Evolutionary conservation across 2,329 filamentous ascomycete species (phyloP).

Genomic region (Pyricularia pennisetigena): DNA sequence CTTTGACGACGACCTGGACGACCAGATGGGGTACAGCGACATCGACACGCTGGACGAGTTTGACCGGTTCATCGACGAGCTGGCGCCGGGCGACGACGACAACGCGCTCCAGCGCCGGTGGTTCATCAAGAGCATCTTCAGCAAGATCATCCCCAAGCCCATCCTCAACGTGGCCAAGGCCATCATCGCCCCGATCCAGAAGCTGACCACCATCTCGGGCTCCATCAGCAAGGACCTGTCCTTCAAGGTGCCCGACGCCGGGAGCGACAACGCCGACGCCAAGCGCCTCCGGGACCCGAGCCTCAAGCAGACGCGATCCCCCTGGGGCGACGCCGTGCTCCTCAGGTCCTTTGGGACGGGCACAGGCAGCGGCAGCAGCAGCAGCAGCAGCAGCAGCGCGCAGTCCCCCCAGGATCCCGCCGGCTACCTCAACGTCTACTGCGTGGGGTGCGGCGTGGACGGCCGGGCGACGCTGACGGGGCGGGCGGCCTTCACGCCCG

Average conservation of each 20-base stretch:
- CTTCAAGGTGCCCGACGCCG: neutral
- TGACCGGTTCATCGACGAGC: slow-evolving; percentile 8
- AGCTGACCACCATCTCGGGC: neutral
- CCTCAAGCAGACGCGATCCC: slow-evolving; percentile 14
- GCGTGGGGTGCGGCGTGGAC: slow-evolving; percentile 19
- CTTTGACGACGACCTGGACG: slow-evolving; percentile 20
- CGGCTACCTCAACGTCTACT: slow-evolving; percentile 18
- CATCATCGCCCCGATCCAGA: neutral
- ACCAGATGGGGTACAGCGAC: slow-evolving; percentile 13
- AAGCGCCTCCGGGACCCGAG: slow-evolving; percentile 11
- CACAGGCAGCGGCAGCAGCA: too few relatives aligned
- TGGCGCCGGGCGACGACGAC: slow-evolving; percentile 6
- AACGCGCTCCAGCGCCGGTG: neutral
- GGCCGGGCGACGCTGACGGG: slow-evolving; percentile 17
- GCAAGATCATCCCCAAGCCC: neutral
- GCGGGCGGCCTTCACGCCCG: slow-evolving; percentile 14
- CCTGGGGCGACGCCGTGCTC: slow-evolving; percentile 19
- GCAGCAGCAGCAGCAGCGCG: too few relatives aligned
- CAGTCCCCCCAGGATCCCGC: neutral
- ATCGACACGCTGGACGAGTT: slow-evolving; percentile 8
- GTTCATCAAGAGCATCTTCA: neutral
- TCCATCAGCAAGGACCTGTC: slow-evolving; percentile 2
- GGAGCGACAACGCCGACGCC: slow-evolving; percentile 4
- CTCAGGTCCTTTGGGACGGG: slow-evolving; percentile 19
- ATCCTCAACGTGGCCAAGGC: neutral